Conservation (phyloP, 1,284 basidiomycete species). For the Moesziomyces sp. region DNA sequence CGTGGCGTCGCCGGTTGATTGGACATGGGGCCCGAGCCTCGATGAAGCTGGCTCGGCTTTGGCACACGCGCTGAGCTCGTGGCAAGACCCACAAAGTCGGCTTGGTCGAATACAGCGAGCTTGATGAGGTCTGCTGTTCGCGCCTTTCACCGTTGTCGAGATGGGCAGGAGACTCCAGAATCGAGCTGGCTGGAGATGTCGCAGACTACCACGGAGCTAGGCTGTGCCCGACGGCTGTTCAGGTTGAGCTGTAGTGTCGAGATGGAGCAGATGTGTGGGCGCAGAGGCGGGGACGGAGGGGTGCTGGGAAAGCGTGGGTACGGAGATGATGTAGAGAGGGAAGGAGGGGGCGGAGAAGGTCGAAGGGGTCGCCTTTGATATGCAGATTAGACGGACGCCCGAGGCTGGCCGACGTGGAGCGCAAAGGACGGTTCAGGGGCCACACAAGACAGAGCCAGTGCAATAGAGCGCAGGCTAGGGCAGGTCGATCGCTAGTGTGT, state of each 20-base stretch:
- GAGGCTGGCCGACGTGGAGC: no score
- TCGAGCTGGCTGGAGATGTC: not conserved
- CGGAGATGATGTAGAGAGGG: not conserved
- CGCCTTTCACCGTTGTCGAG: not conserved
- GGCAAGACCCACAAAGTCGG: not conserved
- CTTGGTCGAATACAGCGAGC: not conserved
- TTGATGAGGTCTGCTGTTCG: not conserved
- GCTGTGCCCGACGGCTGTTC: not conserved
- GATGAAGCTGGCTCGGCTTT: conserved; percentile 4
- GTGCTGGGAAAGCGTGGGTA: not conserved
- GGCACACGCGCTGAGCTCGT: conserved; percentile 3
- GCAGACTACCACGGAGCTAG: not conserved
- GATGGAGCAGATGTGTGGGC: not conserved
- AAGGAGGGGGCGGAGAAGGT: not conserved
- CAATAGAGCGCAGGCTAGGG: no score
- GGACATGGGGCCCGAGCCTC: conserved; percentile 15
- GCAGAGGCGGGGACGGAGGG: not conserved
- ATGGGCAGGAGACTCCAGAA: not conserved
- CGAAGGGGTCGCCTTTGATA: not conserved
- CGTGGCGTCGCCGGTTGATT: conserved; percentile 23
- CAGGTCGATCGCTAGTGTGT: no score
- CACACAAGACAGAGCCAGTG: no score
- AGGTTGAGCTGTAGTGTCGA: not conserved
- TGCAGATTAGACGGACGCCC: no score
- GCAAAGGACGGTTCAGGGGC: no score